Evolutionary conservation across 805 yeast species (phyloP), one percentile per base, ranked within the genome.

Genomic region (Spathaspora passalidarum): DNA sequence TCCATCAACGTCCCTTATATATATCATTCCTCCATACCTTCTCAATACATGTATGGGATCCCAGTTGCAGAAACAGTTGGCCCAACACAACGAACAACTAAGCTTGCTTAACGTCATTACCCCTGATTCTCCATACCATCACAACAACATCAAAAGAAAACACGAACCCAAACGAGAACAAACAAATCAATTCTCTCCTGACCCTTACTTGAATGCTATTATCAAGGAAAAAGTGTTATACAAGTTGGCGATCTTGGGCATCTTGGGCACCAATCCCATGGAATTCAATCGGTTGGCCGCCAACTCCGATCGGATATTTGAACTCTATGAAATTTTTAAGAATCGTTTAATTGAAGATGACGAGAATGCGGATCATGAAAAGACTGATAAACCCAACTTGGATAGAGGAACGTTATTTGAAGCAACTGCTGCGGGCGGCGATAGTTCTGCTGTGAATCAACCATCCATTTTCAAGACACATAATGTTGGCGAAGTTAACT

Each of bases 21-120:
- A 70, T 49, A 56, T 68, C 19, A 67, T 72, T 11, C 77, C 77
- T 7, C 77, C 77, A 8, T 72, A 72, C 50, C 56, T 72, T 32
- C 65, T 72, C 14, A 56, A 68, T 42, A 65, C 75, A 4, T 59
- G 68, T 37, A 50, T 59, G 16, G 77, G 77, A 1, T 61, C 62
- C 5, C 54, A 56, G 40, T 54, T 69, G 11, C 62, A 65, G 43
- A 52, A 54, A 42, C 56, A 60, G 25, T 50, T 70, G 26, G 43
- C 50, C 19, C 41, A 44, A 29, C 42, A 53, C 34, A 17, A 35
- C 17, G 60, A 63, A 13, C 57, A 56, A 23, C 54, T 69, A 49
- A 63, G 60, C 5, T 40, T 45, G 25, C 43, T 52, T 19, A 69
- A 69, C 51, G 60, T 56, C 23, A 53, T 67, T 14, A 54, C 64